A percentile compares a stretch with the other conserved stretches of the same genome.
Conservation (phyloP, 2,329 filamentous ascomycete species). For the Aspergillus tamarii region DNA sequence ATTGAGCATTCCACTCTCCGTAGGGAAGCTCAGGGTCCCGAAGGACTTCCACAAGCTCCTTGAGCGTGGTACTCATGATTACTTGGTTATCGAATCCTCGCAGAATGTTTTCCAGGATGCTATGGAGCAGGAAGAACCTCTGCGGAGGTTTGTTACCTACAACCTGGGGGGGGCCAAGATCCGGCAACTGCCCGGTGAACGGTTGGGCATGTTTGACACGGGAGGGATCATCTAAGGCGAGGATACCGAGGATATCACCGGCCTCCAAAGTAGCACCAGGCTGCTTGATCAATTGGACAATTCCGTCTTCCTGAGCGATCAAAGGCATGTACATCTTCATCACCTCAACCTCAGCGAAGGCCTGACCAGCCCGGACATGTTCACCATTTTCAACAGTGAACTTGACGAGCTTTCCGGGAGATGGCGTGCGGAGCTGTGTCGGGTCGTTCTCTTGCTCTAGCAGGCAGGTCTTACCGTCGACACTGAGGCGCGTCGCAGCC, state of each 20-base stretch:
- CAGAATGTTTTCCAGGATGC: slow-evolving; percentile 83
- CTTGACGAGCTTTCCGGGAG: slow-evolving; percentile 96
- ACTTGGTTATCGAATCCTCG: slow-evolving; percentile 96
- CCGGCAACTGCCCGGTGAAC: slow-evolving; percentile 87
- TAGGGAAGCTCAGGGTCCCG: slow-evolving; percentile 89
- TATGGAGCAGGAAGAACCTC: slow-evolving; percentile 75
- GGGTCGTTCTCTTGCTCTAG: slow-evolving; percentile 99
- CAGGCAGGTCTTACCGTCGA: slow-evolving; percentile 97
- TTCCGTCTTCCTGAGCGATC: slow-evolving; percentile 89
- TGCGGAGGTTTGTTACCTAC: slow-evolving; percentile 91
- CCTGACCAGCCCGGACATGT: slow-evolving; percentile 87
- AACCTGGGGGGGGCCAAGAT: slow-evolving; percentile 82
- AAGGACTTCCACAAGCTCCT: slow-evolving; percentile 87
- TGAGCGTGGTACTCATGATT: slow-evolving; percentile 85
- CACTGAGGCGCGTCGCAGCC: slow-evolving; percentile 89
- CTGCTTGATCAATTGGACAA: slow-evolving; percentile 98
- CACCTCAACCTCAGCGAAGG: slow-evolving; percentile 96
- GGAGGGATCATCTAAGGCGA: slow-evolving; percentile 90
- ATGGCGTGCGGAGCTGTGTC: slow-evolving; percentile 91
- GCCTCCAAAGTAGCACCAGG: slow-evolving; percentile 96
- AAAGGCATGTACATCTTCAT: slow-evolving; percentile 99
- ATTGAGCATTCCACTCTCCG: slow-evolving; percentile 94
- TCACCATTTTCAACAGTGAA: slow-evolving; percentile 94
- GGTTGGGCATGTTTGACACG: slow-evolving; percentile 96
- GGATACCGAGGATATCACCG: slow-evolving; percentile 96